Evolutionary conservation across 2,329 filamentous ascomycete genomes (phyloP).

Genomic region (Ilyonectria sp.): DNA sequence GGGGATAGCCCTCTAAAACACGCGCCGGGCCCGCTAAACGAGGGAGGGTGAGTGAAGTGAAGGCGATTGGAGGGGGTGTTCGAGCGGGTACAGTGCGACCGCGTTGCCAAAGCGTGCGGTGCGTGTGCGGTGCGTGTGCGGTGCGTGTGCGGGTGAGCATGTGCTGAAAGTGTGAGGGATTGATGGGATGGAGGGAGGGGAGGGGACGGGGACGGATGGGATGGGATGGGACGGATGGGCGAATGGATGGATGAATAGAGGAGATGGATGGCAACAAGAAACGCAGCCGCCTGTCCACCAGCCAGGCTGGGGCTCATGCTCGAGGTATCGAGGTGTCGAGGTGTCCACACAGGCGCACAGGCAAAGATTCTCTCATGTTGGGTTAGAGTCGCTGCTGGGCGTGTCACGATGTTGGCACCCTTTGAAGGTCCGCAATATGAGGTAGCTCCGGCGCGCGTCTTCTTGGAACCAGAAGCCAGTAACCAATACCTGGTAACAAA

Average conservation of each 20-base stretch:
- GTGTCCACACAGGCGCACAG: neutral
- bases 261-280: neutral
- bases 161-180: constrained; percentile 17
- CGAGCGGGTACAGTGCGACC: constrained; percentile 22
- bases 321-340: neutral
- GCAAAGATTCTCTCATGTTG: neutral
- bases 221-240: neutral
- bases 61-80: constrained; percentile 15
- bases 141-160: constrained; percentile 13
- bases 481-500: neutral
- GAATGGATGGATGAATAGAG: constrained; percentile 1
- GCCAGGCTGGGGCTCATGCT: no score
- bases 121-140: neutral
- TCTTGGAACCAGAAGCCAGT: neutral
- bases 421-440: neutral
- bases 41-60: constrained; percentile 22
- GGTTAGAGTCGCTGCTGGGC: neutral
- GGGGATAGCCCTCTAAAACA: constrained; percentile 23
- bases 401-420: neutral
- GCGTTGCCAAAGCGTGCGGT: neutral
- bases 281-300: neutral
- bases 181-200: constrained; percentile 8
- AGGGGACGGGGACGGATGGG: neutral
- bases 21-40: constrained; percentile 23
- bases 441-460: neutral